These are phyloP conservation scores for Spinellus fusiger DNA, from an alignment of 192 early-diverging fungal species.

Conservation along the genomic window DNA sequence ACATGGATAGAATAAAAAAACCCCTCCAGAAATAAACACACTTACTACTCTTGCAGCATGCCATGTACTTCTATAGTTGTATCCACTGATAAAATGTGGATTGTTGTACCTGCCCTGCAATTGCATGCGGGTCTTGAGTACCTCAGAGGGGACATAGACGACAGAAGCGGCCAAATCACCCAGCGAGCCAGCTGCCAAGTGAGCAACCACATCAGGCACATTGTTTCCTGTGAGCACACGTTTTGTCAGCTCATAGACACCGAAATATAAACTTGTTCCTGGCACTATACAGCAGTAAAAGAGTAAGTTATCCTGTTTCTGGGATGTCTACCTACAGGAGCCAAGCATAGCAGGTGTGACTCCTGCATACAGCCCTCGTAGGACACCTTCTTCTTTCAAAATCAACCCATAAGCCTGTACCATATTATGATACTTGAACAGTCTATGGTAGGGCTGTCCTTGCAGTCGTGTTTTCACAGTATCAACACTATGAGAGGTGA, in stretches of 20 bases:
- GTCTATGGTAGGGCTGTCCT: conserved; percentile 41
- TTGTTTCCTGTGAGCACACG: conserved; percentile 39
- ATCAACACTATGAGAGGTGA: conserved; percentile 22
- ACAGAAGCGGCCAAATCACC: conserved; percentile 51
- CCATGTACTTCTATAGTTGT: conserved; percentile 65
- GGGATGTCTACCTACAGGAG: conserved; percentile 9
- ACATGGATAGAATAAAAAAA: conserved; percentile 7
- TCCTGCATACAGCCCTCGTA: conserved; percentile 48
- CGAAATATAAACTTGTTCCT: conserved; percentile 51
- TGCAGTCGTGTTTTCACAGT: conserved; percentile 55
- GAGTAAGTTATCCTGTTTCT: not conserved
- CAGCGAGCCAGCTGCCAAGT: conserved; percentile 49
- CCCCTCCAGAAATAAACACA: not conserved
- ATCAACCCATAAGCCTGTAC: conserved; percentile 51
- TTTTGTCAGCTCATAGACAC: conserved; percentile 52
- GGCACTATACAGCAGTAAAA: conserved; percentile 32
- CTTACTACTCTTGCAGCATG: conserved; percentile 50
- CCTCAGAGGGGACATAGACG: conserved; percentile 56
- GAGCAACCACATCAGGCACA: conserved; percentile 43
- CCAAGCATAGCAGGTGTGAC: conserved; percentile 53
- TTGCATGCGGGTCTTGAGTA: conserved; percentile 73
- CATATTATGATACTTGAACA: conserved; percentile 52
- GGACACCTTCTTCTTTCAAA: conserved; percentile 45
- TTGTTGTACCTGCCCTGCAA: conserved; percentile 73
- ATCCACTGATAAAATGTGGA: conserved; percentile 58